Conservation (phyloP, 805 yeast genomes). For the Yamadazyma nakazawae region DNA sequence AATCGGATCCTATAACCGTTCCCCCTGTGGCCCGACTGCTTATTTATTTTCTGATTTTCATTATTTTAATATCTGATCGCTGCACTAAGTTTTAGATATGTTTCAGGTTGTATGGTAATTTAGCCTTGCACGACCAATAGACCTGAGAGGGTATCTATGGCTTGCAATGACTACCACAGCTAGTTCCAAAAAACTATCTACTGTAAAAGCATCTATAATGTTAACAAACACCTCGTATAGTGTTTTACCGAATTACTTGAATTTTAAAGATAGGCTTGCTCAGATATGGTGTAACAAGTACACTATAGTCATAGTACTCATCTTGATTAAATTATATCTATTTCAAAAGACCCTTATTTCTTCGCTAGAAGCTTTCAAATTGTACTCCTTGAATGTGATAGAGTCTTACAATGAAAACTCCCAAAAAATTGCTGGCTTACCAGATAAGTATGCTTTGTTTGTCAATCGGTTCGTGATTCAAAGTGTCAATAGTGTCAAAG, state of each 20-base stretch:
- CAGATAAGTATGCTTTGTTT: slow-evolving; percentile 6
- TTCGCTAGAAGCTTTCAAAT: slow-evolving; percentile 3
- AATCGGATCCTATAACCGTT: too few species aligned
- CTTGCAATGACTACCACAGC: background rate
- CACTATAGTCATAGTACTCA: slow-evolving; percentile 52
- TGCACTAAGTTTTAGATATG: background rate
- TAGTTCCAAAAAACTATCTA: background rate
- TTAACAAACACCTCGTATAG: background rate
- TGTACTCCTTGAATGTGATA: slow-evolving; percentile 1
- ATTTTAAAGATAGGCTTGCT: slow-evolving; percentile 36
- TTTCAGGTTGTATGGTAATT: slow-evolving; percentile 2
- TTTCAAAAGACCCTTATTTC: slow-evolving; percentile 44
- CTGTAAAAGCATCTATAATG: background rate
- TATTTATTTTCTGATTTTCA: background rate
- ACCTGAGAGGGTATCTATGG: too few species aligned
- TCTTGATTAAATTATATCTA: slow-evolving; percentile 57
- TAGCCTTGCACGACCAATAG: background rate
- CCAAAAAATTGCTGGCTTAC: slow-evolving; percentile 1
- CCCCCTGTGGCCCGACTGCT: too few species aligned
- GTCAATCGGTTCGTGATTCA: slow-evolving; percentile 7
- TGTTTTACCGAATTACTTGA: slow-evolving; percentile 12
- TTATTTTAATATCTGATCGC: background rate
- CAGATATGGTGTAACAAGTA: slow-evolving; percentile 68
- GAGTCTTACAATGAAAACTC: slow-evolving; percentile 4
- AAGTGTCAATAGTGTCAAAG: slow-evolving; percentile 4